These are phyloP conservation scores for Aspergillus melleus DNA, from an alignment of 2,329 filamentous ascomycete species.

Conservation along the genomic window DNA sequence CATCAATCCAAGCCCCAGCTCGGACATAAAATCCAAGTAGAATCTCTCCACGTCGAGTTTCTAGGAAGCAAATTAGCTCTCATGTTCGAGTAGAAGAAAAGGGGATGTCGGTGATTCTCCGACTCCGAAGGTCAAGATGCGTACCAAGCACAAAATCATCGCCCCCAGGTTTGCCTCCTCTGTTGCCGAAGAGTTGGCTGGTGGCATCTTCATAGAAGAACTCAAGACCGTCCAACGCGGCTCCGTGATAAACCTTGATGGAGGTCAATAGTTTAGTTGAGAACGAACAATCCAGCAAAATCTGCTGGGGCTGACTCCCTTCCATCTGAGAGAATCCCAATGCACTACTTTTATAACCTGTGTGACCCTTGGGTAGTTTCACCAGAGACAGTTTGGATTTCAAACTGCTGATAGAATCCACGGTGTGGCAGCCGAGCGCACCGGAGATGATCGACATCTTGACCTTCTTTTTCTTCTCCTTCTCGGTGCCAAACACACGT, in stretches of 20 bases:
- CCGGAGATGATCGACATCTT: constrained; percentile 74
- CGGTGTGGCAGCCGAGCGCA: constrained; percentile 69
- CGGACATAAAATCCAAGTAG: constrained; percentile 83
- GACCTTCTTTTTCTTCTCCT: constrained; percentile 66
- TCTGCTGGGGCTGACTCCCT: constrained; percentile 67
- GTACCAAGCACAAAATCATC: constrained; percentile 76
- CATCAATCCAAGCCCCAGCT: constrained; percentile 79
- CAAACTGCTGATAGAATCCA: constrained; percentile 74
- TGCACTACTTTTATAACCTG: constrained; percentile 73
- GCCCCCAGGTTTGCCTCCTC: constrained; percentile 67
- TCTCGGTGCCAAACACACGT: constrained; percentile 66
- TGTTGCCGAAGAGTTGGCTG: constrained; percentile 82
- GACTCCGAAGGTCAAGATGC: constrained; percentile 28
- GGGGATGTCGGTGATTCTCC: neutral
- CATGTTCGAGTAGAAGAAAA: neutral
- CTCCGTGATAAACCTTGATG: constrained; percentile 74
- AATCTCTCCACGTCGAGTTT: constrained; percentile 81
- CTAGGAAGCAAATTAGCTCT: constrained; percentile 45
- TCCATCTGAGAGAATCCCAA: constrained; percentile 72
- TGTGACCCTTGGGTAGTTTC: constrained; percentile 72
- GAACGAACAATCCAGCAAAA: constrained; percentile 70
- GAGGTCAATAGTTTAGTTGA: constrained; percentile 72
- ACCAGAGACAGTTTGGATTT: constrained; percentile 70
- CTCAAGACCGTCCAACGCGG: constrained; percentile 79
- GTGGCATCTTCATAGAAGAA: constrained; percentile 89